Conservation (phyloP, 768 basidiomycete species). For the Leccinellum rugosiceps region DNA sequence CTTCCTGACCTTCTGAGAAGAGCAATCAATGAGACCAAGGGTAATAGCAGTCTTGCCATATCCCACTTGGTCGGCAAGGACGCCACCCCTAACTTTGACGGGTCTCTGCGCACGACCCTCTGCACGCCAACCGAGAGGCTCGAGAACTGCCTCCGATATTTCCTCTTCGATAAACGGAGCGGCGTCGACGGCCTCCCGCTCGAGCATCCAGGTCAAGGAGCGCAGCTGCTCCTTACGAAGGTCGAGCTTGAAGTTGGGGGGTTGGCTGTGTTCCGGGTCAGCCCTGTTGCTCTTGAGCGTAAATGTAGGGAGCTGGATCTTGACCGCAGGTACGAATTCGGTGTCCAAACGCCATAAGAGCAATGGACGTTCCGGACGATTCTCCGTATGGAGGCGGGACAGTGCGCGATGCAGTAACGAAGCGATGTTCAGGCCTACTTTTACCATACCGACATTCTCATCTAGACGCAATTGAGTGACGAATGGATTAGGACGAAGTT, state of each 20-base stretch:
- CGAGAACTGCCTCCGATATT: conserved; percentile 85
- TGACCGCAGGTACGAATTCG: conserved; percentile 65
- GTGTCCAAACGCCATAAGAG: conserved; percentile 84
- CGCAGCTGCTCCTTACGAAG: conserved; percentile 86
- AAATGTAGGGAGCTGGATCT: conserved; percentile 60
- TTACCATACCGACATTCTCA: conserved; percentile 62
- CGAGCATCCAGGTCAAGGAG: conserved; percentile 90
- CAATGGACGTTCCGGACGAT: conserved; percentile 42
- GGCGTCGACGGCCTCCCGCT: conserved; percentile 62
- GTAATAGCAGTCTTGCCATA: conserved; percentile 98
- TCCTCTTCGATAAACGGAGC: conserved; percentile 89
- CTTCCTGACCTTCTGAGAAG: conserved; percentile 49
- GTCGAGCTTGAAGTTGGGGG: conserved; percentile 68
- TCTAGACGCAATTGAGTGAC: conserved; percentile 77
- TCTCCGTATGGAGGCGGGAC: conserved; percentile 65
- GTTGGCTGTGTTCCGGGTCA: conserved; percentile 71
- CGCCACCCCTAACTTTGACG: conserved; percentile 77
- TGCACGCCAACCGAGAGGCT: conserved; percentile 89
- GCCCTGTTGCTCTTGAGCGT: conserved; percentile 68
- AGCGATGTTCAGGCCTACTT: conserved; percentile 84
- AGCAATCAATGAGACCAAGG: conserved; percentile 80
- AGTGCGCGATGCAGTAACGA: conserved; percentile 85
- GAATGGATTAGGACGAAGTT: conserved; percentile 82
- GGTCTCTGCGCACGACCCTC: conserved; percentile 84
- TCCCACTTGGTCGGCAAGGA: conserved; percentile 93